Base-by-base conservation (phyloP, 768 basidiomycete species). In the Hericium rajendrae region DNA sequence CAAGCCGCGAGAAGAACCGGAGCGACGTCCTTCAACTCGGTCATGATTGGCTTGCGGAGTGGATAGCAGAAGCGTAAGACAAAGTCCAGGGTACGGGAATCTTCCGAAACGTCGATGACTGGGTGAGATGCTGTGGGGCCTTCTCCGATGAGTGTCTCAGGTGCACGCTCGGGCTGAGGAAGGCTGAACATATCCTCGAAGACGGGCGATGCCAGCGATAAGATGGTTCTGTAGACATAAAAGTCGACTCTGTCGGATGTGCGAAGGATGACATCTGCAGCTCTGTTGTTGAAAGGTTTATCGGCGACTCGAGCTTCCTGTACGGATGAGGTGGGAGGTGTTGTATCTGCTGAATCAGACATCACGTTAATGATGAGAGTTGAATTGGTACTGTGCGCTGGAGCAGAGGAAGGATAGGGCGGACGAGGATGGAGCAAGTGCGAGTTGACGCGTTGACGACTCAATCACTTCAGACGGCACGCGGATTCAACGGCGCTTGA, bases 141-240 rank as follows among this genome's bases (percentile, higher is more conserved):
- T 6, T 10, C 32, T 32, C 32, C 6, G 28, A 32, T 32, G 4
- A n/a, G 2, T 16, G n/a, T 16, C 4, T 2, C 15, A 13, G n/a
- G 2, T n/a, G 43, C 6, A 9, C 15, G 16, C 20, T 46, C 10
- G 8, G 69, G 59, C 26, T 70, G 66, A 2, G 68, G 67, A 11
- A 69, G 51, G 15, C 53, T 38, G 51, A 74, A 69, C 54, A 74
- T 64, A 20, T 61, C 57, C 24, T 66, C 59, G 54, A 46, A 46
- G 43, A 46, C 0, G 18, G 43, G 43, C 2, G 43, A 46, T n/a
- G 43, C 43, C 11, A 46, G 72, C 10, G 66, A 64, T 12, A 75
- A 68, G 46, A 74, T 69, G 15, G 65, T 58, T n/a, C 59, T 69
- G 60, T 71, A 69, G 24, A 69, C 57, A 3, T 65, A 63, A 50